Evolutionary conservation across 495 filamentous ascomycete genomes (phyloP).

Genomic region (Aspergillus ostianus): DNA sequence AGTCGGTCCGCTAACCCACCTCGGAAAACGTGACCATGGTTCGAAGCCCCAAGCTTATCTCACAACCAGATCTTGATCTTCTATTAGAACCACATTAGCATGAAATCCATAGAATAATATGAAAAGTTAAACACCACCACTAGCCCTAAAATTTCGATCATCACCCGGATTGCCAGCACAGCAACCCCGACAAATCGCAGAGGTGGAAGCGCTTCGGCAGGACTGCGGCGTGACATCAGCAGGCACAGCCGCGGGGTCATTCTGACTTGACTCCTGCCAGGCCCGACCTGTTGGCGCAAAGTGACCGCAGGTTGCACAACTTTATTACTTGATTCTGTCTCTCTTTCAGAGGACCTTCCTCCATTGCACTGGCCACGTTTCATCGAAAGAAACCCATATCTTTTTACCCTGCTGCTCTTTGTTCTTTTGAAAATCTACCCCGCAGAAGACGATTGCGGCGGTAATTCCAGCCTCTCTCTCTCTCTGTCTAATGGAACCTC

Average conservation of each 20-base stretch:
- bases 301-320: neutral
- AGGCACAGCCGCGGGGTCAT: slow-evolving; percentile 25
- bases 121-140: neutral
- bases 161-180: neutral
- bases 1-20: neutral
- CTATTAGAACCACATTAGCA: neutral
- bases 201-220: slow-evolving; percentile 5
- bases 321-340: neutral
- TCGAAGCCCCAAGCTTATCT: neutral
- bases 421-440: neutral
- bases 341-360: neutral
- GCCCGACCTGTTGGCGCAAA: neutral
- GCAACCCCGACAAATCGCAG: too few relatives aligned
- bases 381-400: neutral
- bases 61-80: neutral
- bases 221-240: slow-evolving; percentile 30
- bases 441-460: neutral
- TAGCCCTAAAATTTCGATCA: neutral
- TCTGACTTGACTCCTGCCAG: neutral
- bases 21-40: slow-evolving; percentile 2
- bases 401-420: neutral
- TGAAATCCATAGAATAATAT: neutral
- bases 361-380: neutral
- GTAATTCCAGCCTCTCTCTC: neutral
- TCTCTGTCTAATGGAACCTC: neutral